Evolutionary conservation across 768 basidiomycete species (phyloP), one percentile per base, ranked within the genome.

Genomic region (Russula emetica): DNA sequence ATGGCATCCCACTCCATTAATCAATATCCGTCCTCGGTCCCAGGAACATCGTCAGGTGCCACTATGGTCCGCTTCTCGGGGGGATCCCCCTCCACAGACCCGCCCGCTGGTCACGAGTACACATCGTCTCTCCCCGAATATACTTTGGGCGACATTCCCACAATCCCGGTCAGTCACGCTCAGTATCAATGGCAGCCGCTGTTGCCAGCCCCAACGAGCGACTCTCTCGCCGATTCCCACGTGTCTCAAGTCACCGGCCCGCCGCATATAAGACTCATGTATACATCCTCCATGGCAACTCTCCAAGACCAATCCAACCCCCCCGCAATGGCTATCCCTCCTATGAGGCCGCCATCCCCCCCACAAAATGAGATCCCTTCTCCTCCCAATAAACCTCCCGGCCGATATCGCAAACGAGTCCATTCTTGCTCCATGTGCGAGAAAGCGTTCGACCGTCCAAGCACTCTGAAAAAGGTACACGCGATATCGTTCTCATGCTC

Each of bases 361-460:
- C 64, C 66, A 22, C 63, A 60, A 60, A 56, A 56, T 14, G 63
- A 64, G 22, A 60, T 55, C 42, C 49, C 38, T 2, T 34, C 42
- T 51, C 60, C 30, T 32, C 20, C 13, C 18, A 30, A 40, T 24
- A 65, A 61, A 52, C 54, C 59, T 51, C 54, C 54, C 2, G 55
- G 28, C 3, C 65, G 65, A 49, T 44, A 28, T 63, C 67, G 67
- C 59, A 67, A 69, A 60, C 85, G 85, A 80, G 84, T 84, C 76
- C 88, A 91, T 74, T 82, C 78, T 34, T 91, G 89, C 69, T 83
- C 85, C 72, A 90, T 92, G 88, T 92, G 89, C 78, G 86, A 90
- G 77, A 90, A 91, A 77, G 79, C 85, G 73, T 89, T 79, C 44
- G 80, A 81, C 70, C 82, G 85, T 34, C 86, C 85, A 0, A 85